These are phyloP conservation scores for Vaccinium darrowii DNA, from an alignment of 148 eudicot genomes.

Conservation along the genomic window DNA sequence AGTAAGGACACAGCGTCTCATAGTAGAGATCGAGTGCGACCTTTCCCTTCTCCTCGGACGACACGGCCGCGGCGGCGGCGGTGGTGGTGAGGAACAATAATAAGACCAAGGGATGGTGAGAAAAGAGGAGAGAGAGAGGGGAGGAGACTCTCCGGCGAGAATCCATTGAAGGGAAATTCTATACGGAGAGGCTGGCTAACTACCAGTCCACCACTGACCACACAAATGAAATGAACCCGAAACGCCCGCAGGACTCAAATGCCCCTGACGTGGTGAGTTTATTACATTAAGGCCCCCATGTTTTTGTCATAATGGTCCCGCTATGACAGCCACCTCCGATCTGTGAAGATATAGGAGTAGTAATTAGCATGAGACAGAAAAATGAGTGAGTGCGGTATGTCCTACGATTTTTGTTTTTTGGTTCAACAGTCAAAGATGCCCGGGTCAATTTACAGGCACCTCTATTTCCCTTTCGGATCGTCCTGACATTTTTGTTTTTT, in stretches of 20 bases:
- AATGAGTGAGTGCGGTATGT: not conserved
- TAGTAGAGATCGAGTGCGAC: constrained; percentile 38
- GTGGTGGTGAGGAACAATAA: not conserved
- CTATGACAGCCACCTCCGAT: not conserved
- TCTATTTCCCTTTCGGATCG: too few relatives aligned
- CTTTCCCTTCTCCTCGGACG: constrained; percentile 19
- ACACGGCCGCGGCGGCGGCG: not conserved
- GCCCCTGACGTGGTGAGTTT: not conserved
- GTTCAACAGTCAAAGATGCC: too few relatives aligned
- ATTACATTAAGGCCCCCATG: not conserved
- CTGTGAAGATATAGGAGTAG: not conserved
- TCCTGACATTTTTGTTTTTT: too few relatives aligned
- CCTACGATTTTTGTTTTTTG: not conserved
- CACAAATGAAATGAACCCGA: not conserved
- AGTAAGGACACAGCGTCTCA: constrained; percentile 46
- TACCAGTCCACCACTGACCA: not conserved
- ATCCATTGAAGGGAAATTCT: not conserved
- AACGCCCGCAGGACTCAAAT: too few relatives aligned
- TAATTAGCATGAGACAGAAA: not conserved
- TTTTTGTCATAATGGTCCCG: not conserved
- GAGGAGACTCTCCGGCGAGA: constrained; percentile 8
- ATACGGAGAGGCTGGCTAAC: not conserved
- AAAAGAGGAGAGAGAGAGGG: not conserved
- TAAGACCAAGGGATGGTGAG: constrained; percentile 1
- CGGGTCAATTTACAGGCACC: too few relatives aligned